phyloP scores from a whole-genome alignment of 495 filamentous ascomycete genomes.

The Neurospora sublineolata region DNA sequence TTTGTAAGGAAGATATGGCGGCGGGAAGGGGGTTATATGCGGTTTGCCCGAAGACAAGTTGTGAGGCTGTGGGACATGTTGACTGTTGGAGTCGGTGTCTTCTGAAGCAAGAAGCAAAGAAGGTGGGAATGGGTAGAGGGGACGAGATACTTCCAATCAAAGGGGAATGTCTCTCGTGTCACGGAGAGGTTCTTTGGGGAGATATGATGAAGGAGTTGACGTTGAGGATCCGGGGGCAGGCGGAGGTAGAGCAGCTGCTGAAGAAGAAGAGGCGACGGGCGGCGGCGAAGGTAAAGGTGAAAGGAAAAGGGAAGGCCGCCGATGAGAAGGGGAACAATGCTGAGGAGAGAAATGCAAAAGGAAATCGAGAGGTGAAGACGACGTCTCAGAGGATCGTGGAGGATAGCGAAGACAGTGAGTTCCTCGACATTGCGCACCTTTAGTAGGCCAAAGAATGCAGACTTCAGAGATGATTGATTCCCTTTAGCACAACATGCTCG shows the following conservation, averaged over 20 bases:
- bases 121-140: conserved; percentile 8
- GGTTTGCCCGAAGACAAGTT: conserved; percentile 56
- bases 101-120: conserved; percentile 24
- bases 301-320: not conserved
- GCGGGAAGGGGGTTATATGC: conserved; percentile 43
- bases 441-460: not conserved
- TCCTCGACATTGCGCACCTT: not conserved
- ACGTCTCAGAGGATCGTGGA: not conserved
- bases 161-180: conserved; percentile 66
- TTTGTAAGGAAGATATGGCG: conserved; percentile 47
- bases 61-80: conserved; percentile 60
- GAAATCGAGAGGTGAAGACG: not conserved
- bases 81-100: conserved; percentile 63
- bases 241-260: conserved; percentile 52
- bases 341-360: not conserved
- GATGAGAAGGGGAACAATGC: not conserved
- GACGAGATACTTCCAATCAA: conserved; percentile 51
- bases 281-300: conserved; percentile 7
- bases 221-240: conserved; percentile 53
- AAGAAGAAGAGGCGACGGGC: conserved; percentile 37
- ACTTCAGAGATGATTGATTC: not conserved
- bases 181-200: conserved; percentile 52
- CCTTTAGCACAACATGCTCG: not conserved
- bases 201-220: conserved; percentile 73
- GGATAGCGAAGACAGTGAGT: not conserved